These are phyloP conservation scores for Colletotrichum tanaceti DNA, from an alignment of 2,329 filamentous ascomycete species.

Conservation along the genomic window DNA sequence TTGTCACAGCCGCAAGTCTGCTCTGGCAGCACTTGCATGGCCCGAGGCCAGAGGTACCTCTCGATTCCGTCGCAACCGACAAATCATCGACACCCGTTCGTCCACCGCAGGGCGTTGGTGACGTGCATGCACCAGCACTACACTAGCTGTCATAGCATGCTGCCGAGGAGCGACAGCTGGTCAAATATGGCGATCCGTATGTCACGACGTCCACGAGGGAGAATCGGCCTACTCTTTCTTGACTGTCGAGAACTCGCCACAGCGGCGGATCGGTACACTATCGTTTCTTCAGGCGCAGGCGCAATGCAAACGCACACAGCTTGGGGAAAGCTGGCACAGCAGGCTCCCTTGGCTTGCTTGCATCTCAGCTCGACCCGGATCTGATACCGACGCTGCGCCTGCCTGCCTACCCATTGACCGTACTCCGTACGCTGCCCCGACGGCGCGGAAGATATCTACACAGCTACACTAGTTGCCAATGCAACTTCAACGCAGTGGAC, in stretches of 20 bases:
- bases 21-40: slow-evolving; percentile 21
- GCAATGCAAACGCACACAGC: background rate
- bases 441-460: background rate
- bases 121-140: slow-evolving; percentile 3
- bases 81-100: background rate
- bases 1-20: slow-evolving; percentile 17
- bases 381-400: slow-evolving; percentile 4
- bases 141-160: background rate
- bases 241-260: background rate
- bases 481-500: background rate
- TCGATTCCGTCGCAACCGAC: background rate
- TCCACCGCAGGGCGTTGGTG: slow-evolving; percentile 12
- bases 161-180: background rate
- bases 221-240: background rate
- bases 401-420: background rate
- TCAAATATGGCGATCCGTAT: slow-evolving; percentile 21
- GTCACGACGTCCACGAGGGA: slow-evolving; percentile 15
- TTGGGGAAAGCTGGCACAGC: background rate
- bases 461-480: too few species aligned
- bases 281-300: background rate
- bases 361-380: background rate
- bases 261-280: background rate
- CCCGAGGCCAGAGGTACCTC: background rate
- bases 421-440: too few species aligned
- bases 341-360: background rate